A percentile compares a stretch with the other conserved stretches of the same genome.
Conservation (phyloP, 169 alveolate species). For the Plasmodium yoelii region DNA sequence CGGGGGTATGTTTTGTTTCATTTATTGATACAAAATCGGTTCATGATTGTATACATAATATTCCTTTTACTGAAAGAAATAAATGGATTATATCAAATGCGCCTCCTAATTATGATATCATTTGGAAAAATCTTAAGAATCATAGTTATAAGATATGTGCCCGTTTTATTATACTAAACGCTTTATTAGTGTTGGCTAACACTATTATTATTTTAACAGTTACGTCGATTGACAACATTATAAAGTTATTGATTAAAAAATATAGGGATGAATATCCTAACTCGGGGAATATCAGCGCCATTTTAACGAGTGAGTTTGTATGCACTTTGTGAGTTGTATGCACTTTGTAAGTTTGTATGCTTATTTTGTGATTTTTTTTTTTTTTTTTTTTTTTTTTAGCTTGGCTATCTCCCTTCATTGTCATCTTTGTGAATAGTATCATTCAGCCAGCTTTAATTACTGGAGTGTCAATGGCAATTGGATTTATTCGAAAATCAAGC, state of each 20-base stretch:
- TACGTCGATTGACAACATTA: slow-evolving; percentile 52
- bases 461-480: slow-evolving; percentile 57
- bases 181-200: slow-evolving; percentile 45
- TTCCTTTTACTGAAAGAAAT: slow-evolving; percentile 59
- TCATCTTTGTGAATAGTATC: slow-evolving; percentile 63
- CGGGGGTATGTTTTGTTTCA: slow-evolving; percentile 72
- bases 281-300: slow-evolving; percentile 33
- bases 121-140: slow-evolving; percentile 64
- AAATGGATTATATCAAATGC: slow-evolving; percentile 71
- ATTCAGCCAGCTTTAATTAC: slow-evolving; percentile 61
- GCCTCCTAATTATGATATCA: slow-evolving; percentile 72
- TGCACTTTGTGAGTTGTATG: neutral
- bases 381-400: slow-evolving; percentile 17
- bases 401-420: slow-evolving; percentile 75
- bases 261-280: slow-evolving; percentile 39
- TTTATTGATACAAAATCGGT: slow-evolving; percentile 71
- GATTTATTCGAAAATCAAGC: slow-evolving; percentile 68
- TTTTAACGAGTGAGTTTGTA: slow-evolving; percentile 8
- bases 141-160: slow-evolving; percentile 69
- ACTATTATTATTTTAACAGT: slow-evolving; percentile 57
- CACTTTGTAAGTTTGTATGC: neutral
- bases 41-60: slow-evolving; percentile 73
- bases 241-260: slow-evolving; percentile 32
- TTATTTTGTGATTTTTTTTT: neutral
- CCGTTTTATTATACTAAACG: slow-evolving; percentile 42